Evolutionary conservation across 257 asterid genomes (phyloP), one percentile per base, ranked within the genome.

Genomic region (Forsythia viridissima): DNA sequence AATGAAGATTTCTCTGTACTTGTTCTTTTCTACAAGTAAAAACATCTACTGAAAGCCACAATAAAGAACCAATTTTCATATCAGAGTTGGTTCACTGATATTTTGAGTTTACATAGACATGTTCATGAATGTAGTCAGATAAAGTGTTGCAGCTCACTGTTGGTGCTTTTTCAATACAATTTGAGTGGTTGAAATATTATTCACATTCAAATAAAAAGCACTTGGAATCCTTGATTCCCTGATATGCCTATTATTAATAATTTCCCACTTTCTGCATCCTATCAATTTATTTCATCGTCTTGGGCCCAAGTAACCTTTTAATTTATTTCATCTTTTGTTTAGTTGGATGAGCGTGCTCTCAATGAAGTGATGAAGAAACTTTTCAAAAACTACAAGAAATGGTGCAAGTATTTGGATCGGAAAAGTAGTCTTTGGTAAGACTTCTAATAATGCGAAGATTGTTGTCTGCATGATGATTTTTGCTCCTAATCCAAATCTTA

Each of bases 361-460:
- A 91, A 95, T 88, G 98, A 93, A 83, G 99, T 93, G 82, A 95
- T 95, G 99, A 95, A 95, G 90, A 95, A 93, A 82, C 94, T 95
- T 79, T 95, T 95, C 90, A 95, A 95, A 89, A 95, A 93, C 80
- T 94, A 94, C 87, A 94, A 94, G 87, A 94, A 93, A 82, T 94
- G 99, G 99, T 94, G 99, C 99, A 95, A 95, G 90, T 95, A 93
- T 84, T 85, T 95, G 91, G 98, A 88, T 82, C 96, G 99, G 76
- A 93, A 93, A 89, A 92, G 98, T 83, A 95, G 99, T 81, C 96
- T 95, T 73, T 95, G 99, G 99, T 94, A 79, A 77, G 87, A 38
- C 66, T 80, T 72, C 78, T 46, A 48, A 74, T 37, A 6, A 68
- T 57, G 6, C 15, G 20, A 69, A 71, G 37, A 21, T 68, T 34